These are phyloP conservation scores for Litsea cubeba DNA, from an alignment of 164 flowering plant species.

Conservation along the genomic window DNA sequence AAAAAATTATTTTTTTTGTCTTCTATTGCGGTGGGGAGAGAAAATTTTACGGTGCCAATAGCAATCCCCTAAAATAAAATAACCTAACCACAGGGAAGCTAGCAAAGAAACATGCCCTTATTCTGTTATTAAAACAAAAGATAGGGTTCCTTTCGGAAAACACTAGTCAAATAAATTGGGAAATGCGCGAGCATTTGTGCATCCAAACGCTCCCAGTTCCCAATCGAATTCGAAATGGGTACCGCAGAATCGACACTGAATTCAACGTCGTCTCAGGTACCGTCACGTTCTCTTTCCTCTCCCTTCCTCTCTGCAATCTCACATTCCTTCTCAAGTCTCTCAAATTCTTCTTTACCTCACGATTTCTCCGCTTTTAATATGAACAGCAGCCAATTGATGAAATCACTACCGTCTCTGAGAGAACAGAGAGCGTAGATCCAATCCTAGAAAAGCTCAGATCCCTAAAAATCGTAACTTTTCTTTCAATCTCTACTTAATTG, in stretches of 20 bases:
- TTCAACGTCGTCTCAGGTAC: conserved; percentile 21
- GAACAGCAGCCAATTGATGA: conserved; percentile 38
- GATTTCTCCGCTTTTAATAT: not conserved
- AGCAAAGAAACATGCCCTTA: no score
- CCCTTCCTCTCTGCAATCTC: not conserved
- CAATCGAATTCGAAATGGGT: conserved; percentile 34
- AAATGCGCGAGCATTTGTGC: no score
- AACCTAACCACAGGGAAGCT: no score
- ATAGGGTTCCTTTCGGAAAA: no score
- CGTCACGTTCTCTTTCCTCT: not conserved
- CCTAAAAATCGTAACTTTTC: conserved; percentile 57
- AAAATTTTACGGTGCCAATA: no score
- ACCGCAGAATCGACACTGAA: conserved; percentile 53
- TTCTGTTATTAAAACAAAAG: no score
- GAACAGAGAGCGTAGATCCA: conserved; percentile 58
- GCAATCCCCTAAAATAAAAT: no score
- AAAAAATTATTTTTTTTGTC: no score
- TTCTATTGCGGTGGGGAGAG: no score
- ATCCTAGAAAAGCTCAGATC: conserved; percentile 62
- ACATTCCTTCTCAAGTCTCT: not conserved
- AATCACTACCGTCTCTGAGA: conserved; percentile 75
- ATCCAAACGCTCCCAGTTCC: not conserved
- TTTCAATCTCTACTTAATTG: not conserved
- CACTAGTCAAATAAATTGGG: no score
- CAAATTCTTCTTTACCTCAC: not conserved